Evolutionary conservation across 1,284 basidiomycete species (phyloP).

Genomic region (Xerocomus minutiporus): DNA sequence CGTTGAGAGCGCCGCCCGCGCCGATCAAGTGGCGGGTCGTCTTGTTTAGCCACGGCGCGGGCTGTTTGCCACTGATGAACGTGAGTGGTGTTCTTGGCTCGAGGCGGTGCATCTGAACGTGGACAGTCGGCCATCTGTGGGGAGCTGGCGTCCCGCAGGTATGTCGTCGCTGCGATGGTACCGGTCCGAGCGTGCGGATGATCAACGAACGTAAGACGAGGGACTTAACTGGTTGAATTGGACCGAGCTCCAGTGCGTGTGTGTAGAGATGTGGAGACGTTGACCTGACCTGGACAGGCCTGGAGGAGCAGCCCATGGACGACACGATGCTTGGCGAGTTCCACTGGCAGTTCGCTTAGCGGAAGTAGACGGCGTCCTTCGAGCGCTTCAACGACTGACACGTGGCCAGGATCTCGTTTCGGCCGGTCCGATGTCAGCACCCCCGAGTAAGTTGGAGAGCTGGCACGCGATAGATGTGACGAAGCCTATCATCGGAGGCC

Average conservation of each 20-base stretch:
- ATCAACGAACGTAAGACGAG: constrained; percentile 23
- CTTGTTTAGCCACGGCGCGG: constrained; percentile 39
- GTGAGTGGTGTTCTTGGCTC: constrained; percentile 10
- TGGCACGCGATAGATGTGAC: constrained; percentile 21
- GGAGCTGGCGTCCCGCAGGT: constrained; percentile 39
- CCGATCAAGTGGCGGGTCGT: constrained; percentile 34
- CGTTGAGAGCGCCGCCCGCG: constrained; percentile 21
- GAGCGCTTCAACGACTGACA: constrained; percentile 27
- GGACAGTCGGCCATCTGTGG: too few relatives aligned
- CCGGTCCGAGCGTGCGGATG: constrained; percentile 38
- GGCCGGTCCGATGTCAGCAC: not conserved
- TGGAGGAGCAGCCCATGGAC: constrained; percentile 32
- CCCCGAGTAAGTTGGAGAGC: constrained; percentile 1
- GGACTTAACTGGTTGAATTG: constrained; percentile 35
- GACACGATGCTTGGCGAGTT: constrained; percentile 38
- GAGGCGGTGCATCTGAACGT: too few relatives aligned
- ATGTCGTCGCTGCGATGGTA: constrained; percentile 46
- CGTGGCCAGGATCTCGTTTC: not conserved
- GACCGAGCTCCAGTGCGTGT: constrained; percentile 32
- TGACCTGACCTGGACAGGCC: constrained; percentile 23
- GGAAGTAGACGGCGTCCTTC: constrained; percentile 38
- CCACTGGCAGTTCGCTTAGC: constrained; percentile 42
- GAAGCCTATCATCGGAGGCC: constrained; percentile 32
- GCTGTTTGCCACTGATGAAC: constrained; percentile 39
- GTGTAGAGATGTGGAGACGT: too few relatives aligned